These are phyloP conservation scores for Wickerhamomyces mucosus DNA, from an alignment of 805 yeast species.

Conservation along the genomic window DNA sequence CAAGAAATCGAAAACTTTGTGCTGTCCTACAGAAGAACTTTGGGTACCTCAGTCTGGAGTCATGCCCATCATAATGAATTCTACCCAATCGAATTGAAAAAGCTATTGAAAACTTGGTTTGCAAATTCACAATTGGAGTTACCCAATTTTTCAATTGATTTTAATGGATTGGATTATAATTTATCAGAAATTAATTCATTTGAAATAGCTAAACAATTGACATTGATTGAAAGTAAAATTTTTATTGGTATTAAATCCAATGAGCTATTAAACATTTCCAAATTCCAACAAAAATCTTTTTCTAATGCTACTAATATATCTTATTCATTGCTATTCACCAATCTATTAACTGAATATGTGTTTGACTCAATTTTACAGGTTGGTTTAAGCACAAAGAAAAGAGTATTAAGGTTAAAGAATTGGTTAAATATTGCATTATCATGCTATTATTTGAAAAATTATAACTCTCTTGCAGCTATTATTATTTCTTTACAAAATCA, in stretches of 20 bases:
- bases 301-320: conserved; percentile 56
- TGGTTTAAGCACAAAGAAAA: conserved; percentile 32
- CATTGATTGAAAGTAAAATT: conserved; percentile 59
- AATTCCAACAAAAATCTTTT: conserved; percentile 47
- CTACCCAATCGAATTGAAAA: conserved; percentile 15
- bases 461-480: conserved; percentile 71
- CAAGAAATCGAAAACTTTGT: conserved; percentile 36
- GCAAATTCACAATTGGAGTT: conserved; percentile 37
- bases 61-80: conserved; percentile 11
- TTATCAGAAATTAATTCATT: conserved; percentile 46
- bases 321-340: conserved; percentile 56
- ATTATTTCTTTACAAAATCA: conserved; percentile 71
- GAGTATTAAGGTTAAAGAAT: conserved; percentile 46
- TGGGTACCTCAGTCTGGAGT: conserved; percentile 22
- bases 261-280: conserved; percentile 59
- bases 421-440: conserved; percentile 74
- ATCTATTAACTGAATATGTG: conserved; percentile 62
- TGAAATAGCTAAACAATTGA: conserved; percentile 70
- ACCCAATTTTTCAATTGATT: neutral
- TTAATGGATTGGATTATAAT: conserved; percentile 8
- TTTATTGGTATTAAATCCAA: conserved; percentile 55
- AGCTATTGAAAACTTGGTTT: conserved; percentile 40
- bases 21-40: conserved; percentile 41
- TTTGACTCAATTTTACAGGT: conserved; percentile 59
- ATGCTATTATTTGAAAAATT: conserved; percentile 63